Evolutionary conservation across 1,284 basidiomycete genomes (phyloP).

Genomic region (Mycena sp.): DNA sequence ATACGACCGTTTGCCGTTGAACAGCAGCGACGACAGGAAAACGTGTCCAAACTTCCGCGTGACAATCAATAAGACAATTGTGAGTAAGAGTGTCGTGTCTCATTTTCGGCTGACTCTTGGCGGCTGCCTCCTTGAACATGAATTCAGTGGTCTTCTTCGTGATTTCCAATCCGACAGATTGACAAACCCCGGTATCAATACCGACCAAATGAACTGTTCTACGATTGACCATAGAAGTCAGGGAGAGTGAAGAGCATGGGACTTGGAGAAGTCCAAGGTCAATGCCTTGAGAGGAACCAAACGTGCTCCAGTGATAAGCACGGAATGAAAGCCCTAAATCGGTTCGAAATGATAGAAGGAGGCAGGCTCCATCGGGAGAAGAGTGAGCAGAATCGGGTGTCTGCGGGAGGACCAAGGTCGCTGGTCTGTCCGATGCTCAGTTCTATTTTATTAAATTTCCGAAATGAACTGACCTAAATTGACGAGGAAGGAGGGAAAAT

Average conservation of each 20-base stretch:
- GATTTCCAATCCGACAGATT: slow-evolving; percentile 58
- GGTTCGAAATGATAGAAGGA: slow-evolving; percentile 47
- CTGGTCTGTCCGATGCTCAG: slow-evolving; percentile 49
- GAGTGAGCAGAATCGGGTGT: slow-evolving; percentile 49
- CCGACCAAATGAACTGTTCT: slow-evolving; percentile 53
- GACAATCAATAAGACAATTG: slow-evolving; percentile 64
- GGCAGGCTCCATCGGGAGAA: slow-evolving; percentile 63
- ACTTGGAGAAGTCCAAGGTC: slow-evolving; percentile 43
- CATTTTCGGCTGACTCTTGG: slow-evolving; percentile 18
- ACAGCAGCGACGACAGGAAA: slow-evolving; percentile 69
- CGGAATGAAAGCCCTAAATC: slow-evolving; percentile 36
- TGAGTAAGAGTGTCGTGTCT: slow-evolving; percentile 42
- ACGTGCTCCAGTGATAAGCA: slow-evolving; percentile 64
- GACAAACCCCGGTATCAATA: slow-evolving; percentile 42
- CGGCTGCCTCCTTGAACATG: slow-evolving; percentile 54
- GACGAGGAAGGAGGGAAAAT: slow-evolving; percentile 58
- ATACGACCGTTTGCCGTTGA: slow-evolving; percentile 54
- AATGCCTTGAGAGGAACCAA: slow-evolving; percentile 59
- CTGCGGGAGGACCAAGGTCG: slow-evolving; percentile 48
- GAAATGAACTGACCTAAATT: slow-evolving; percentile 53
- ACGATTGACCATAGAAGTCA: slow-evolving; percentile 57
- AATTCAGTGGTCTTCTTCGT: slow-evolving; percentile 64
- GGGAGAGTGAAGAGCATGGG: slow-evolving; percentile 34
- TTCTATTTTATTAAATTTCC: neutral
- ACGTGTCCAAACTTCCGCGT: slow-evolving; percentile 67